Evolutionary conservation across 441 rosid genomes (phyloP), one percentile per base, ranked within the genome.

Genomic region (Eutrema salsugineum): DNA sequence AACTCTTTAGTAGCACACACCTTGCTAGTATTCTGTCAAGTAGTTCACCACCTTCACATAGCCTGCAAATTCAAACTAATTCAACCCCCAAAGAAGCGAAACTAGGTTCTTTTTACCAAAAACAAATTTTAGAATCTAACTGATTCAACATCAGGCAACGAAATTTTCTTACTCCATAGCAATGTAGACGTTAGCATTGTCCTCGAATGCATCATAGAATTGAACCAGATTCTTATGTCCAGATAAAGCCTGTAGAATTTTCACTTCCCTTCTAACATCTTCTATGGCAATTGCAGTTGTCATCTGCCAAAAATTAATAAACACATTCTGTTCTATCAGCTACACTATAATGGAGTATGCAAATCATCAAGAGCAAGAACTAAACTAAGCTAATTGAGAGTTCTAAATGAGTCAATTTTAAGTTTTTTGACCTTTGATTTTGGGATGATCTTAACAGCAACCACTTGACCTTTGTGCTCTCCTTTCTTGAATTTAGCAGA

Each of bases 11-110:
- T 15, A 68, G 38, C 42, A 47, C 72, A 66, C 44, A 94, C 99
- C 98, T 91, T 62, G 95, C 81, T 51, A 89, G 81, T 81, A 95
- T 95, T 84, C 92, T 91, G 75, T 91, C 99, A 44, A 95, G 83
- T 30, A 95, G 96, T 77, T 92, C 98, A 60, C 99, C 99, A 64
- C 99, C 99, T 84, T 88, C 98, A 77, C 99, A 95, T 69, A 95
- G 71, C 93, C 99, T 95, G 92, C 76, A 83, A 74, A 67, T 55
- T 61, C 56, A 40, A 56, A 20, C 42, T 32, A 71, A 24, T 46
- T 58, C 8, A 66, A 24, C 2, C 19, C 27, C 17, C 11, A 68
- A 24, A 36, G n/a, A 57, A 10, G 33, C 32, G 44, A 42, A 3
- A 47, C 16, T 10, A 38, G n/a, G 50, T 61, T 57, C 67, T 2